These are phyloP conservation scores for Bryum argenteum DNA, from an alignment of 225 moss, liverwort and hornwort genomes.

Conservation along the genomic window DNA sequence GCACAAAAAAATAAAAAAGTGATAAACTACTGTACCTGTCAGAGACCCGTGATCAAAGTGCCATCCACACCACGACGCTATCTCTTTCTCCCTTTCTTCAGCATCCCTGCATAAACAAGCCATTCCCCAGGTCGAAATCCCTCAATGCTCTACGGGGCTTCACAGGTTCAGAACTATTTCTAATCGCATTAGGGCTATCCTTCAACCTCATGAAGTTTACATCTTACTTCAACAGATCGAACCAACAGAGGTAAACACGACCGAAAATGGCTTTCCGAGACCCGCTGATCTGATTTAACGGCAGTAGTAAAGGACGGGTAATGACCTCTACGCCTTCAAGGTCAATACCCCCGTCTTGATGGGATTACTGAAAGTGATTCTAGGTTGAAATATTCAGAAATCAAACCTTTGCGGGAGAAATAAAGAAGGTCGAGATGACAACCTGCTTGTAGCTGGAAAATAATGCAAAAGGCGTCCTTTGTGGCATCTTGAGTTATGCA, in stretches of 20 bases:
- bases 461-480: constrained; percentile 96
- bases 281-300: background rate
- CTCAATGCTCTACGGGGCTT: constrained; percentile 10
- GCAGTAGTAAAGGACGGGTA: background rate
- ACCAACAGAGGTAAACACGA: background rate
- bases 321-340: background rate
- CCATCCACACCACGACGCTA: constrained; percentile 97
- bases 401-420: constrained; percentile 21
- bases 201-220: background rate
- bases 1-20: background rate
- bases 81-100: constrained; percentile 44
- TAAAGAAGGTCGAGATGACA: constrained; percentile 6
- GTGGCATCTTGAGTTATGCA: constrained; percentile 76
- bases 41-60: constrained; percentile 94
- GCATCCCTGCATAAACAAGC: constrained; percentile 36
- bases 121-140: constrained; percentile 18
- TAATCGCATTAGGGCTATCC: background rate
- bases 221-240: background rate
- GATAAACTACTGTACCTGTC: constrained; percentile 53
- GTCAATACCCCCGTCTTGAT: background rate
- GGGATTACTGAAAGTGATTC: background rate
- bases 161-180: constrained; percentile 1
- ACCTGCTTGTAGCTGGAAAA: constrained; percentile 76
- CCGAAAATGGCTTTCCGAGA: background rate
- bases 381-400: constrained; percentile 13